Evolutionary conservation across 495 filamentous ascomycete species (phyloP).

Genomic region (Zalerion maritima): DNA sequence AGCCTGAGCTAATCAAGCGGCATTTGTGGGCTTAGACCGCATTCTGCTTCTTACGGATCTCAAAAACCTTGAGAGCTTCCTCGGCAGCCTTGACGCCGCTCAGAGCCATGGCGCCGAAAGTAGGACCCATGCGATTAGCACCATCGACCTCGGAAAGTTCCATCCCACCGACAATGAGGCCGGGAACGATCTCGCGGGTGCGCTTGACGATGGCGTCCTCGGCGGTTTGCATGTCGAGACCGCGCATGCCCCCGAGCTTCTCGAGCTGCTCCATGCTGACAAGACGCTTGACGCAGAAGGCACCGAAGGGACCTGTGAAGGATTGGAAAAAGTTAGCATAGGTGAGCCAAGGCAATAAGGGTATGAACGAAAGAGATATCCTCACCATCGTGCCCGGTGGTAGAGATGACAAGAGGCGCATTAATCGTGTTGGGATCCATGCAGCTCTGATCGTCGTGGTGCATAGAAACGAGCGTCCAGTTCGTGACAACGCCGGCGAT

Average conservation of each 20-base stretch:
- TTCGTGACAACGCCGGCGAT: slow-evolving; percentile 86
- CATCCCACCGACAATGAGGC: slow-evolving; percentile 86
- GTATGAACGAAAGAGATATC: not conserved
- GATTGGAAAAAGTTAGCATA: not conserved
- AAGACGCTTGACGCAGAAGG: slow-evolving; percentile 74
- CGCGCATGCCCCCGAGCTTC: slow-evolving; percentile 79
- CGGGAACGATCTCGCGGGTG: slow-evolving; percentile 73
- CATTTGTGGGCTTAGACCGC: slow-evolving; percentile 13
- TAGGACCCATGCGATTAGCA: slow-evolving; percentile 66
- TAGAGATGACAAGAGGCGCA: slow-evolving; percentile 69
- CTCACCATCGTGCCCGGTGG: slow-evolving; percentile 67
- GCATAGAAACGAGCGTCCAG: slow-evolving; percentile 82
- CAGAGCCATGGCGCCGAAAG: slow-evolving; percentile 72
- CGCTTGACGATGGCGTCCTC: slow-evolving; percentile 86
- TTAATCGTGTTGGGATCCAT: slow-evolving; percentile 97
- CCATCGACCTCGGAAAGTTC: slow-evolving; percentile 83
- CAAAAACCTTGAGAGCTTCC: slow-evolving; percentile 63
- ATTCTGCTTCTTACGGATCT: slow-evolving; percentile 52
- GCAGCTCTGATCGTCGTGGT: slow-evolving; percentile 85
- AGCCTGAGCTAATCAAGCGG: slow-evolving; percentile 6
- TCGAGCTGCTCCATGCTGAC: slow-evolving; percentile 69
- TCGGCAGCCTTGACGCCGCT: slow-evolving; percentile 80
- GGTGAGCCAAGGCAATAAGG: too few relatives aligned
- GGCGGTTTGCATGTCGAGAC: slow-evolving; percentile 75
- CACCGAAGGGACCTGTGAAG: slow-evolving; percentile 72